These are phyloP conservation scores for Pachysandra terminalis DNA, from an alignment of 164 flowering plant species.

Conservation along the genomic window DNA sequence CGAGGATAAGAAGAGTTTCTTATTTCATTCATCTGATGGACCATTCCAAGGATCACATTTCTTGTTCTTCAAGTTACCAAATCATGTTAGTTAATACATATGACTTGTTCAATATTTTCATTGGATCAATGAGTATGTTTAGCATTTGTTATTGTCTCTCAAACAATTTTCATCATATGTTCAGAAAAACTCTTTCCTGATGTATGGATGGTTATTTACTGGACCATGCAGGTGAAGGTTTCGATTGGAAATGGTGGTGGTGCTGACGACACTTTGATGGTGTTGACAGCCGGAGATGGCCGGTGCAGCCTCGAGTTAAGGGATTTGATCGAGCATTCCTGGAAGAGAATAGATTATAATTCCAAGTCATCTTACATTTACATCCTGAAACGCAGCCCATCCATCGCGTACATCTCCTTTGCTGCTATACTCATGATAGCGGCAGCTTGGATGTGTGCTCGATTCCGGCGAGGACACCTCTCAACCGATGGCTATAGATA, in stretches of 20 bases:
- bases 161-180: background rate
- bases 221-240: conserved; percentile 49
- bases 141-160: no score
- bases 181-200: background rate
- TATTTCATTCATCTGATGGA: no score
- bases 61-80: no score
- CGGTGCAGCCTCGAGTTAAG: conserved; percentile 52
- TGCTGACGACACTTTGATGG: conserved; percentile 27
- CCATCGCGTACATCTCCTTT: conserved; percentile 23
- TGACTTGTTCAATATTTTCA: no score
- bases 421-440: conserved; percentile 33
- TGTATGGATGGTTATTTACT: conserved; percentile 2
- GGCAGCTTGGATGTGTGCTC: conserved; percentile 30
- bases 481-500: conserved; percentile 29
- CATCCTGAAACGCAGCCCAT: conserved; percentile 17
- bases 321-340: conserved; percentile 28
- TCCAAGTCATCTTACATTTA: conserved; percentile 13
- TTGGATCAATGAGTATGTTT: no score
- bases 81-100: no score
- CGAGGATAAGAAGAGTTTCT: no score
- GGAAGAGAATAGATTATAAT: conserved; percentile 14
- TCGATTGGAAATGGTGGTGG: conserved; percentile 31
- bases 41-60: no score
- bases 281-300: conserved; percentile 35
- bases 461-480: conserved; percentile 24